A percentile compares a stretch with the other conserved stretches of the same genome.
Evolutionary conservation across 257 asterid species (phyloP).

Genomic region (Plantago ovata): DNA sequence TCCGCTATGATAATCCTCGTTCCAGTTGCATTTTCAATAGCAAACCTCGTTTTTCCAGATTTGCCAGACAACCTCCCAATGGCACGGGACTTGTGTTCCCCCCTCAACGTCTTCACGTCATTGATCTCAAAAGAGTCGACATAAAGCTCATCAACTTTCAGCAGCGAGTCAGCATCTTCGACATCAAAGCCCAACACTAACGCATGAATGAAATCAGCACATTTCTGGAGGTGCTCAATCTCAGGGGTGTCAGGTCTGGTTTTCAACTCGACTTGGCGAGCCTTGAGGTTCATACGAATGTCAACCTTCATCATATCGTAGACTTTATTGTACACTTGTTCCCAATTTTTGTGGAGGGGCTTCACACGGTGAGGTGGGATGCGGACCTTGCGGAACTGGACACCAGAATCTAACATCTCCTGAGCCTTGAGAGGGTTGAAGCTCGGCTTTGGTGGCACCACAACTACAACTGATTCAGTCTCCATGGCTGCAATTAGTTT

Average conservation of each 20-base stretch:
- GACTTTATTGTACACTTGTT: constrained; percentile 40
- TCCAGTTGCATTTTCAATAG: constrained; percentile 28
- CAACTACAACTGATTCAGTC: not conserved
- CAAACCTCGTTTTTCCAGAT: constrained; percentile 50
- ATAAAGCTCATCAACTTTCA: constrained; percentile 40
- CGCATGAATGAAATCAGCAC: constrained; percentile 51
- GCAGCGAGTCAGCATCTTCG: constrained; percentile 34
- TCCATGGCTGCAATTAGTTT: not conserved
- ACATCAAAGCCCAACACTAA: constrained; percentile 45
- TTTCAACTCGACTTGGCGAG: constrained; percentile 42
- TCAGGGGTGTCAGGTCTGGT: constrained; percentile 52
- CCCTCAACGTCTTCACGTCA: constrained; percentile 45
- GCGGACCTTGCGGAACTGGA: constrained; percentile 38
- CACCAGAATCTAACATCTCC: constrained; percentile 39
- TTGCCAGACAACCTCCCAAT: constrained; percentile 50
- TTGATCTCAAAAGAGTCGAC: constrained; percentile 52
- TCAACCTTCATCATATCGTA: constrained; percentile 49
- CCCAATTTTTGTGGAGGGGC: constrained; percentile 42
- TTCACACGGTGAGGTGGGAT: constrained; percentile 47
- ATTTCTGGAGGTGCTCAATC: constrained; percentile 44
- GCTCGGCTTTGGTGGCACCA: constrained; percentile 24
- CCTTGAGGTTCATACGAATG: constrained; percentile 46
- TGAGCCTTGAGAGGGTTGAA: constrained; percentile 37
- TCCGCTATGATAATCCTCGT: constrained; percentile 27
- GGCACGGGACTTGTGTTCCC: constrained; percentile 51